Evolutionary conservation across 805 yeast species (phyloP), one percentile per base, ranked within the genome.

Genomic region (Candida gorgasii): DNA sequence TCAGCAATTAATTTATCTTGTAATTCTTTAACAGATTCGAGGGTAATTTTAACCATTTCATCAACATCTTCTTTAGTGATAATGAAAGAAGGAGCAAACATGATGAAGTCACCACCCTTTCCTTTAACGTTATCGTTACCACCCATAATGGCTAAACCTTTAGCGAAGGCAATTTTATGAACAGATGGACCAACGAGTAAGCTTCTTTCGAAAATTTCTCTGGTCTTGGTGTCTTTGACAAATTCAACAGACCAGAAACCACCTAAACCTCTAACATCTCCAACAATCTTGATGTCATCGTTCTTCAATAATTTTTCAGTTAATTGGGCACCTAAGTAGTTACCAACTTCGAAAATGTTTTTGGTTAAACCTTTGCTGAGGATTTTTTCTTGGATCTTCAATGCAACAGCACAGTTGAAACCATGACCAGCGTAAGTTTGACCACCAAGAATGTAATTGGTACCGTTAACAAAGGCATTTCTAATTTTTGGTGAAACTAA

Each of bases 261-360:
- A 47, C 85, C 86, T 44, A 77, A 64, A 42, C 86, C 86, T 60
- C 86, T 72, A 28, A 80, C 73, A 50, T 80, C 81, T 45, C 84
- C 86, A 16, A 70, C 79, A 17, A 55, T 51, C 20, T 48, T 47
- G 36, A 43, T 38, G 11, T 45, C 40, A 3, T 28, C 30, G 17
- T 40, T 22, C 3, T 16, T 11, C 12, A 40, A 34, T 11, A 47
- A 18, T 30, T 49, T 39, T 19, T 48, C 50, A 8, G 37, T 27
- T 38, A 76, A 50, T 28, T 52, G 45, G 18, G 55, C 52, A 40
- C 76, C 77, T 51, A 77, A 53, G 45, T 70, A 66, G 44, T 62
- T 63, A 47, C 81, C 81, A 29, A 62, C 62, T 24, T 60, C 59
- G 30, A 58, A 61, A 43, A 72, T 69, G 53, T 75, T 76, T 16